Evolutionary conservation across 371 early-diverging fungal species (phyloP), one percentile per base, ranked within the genome.

Genomic region (Smittium culicis): DNA sequence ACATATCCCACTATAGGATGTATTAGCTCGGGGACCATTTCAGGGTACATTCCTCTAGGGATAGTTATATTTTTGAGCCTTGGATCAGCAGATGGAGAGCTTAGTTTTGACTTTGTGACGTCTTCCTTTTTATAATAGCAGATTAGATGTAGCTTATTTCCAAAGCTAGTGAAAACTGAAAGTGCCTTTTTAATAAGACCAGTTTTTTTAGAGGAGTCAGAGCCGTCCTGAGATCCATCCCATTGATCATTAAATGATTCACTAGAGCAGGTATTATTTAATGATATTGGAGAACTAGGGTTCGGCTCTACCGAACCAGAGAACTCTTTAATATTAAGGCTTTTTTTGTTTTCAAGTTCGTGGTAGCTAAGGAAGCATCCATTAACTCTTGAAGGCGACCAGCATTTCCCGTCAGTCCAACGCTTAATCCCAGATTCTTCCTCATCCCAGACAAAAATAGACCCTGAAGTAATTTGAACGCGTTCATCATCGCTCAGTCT

Each of bases 381-480:
- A 32, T 85, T 80, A 1, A 88, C 86, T 32, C 93, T 83, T 33
- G 88, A 88, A 5, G 92, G 89, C 28, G 88, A 87, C 93, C 92
- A 91, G 27, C 84, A 81, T 29, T 84, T 79, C 20, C 92, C 91
- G 73, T 92, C 93, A 1, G 93, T 93, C 93, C 93, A 93, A 54
- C 93, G 79, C 67, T 88, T 87, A 73, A 93, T 90, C 8, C 92
- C 88, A 2, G 89, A 83, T 67, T 91, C 92, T 28, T 82, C 77
- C 74, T 92, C 92, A 72, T 88, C 89, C 85, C 88, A 91, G n/a
- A 88, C 86, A 72, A 88, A 92, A 0, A 91, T 85, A 0, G 90
- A 86, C 0, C 91, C 91, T 2, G 93, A 89, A n/a, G 81, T 81
- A 68, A 93, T 90, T 31, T 82, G 77, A 27, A 77, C 76, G 54